These are phyloP conservation scores for Lecanosticta acicola DNA, from an alignment of 2,329 filamentous ascomycete genomes.

Conservation along the genomic window DNA sequence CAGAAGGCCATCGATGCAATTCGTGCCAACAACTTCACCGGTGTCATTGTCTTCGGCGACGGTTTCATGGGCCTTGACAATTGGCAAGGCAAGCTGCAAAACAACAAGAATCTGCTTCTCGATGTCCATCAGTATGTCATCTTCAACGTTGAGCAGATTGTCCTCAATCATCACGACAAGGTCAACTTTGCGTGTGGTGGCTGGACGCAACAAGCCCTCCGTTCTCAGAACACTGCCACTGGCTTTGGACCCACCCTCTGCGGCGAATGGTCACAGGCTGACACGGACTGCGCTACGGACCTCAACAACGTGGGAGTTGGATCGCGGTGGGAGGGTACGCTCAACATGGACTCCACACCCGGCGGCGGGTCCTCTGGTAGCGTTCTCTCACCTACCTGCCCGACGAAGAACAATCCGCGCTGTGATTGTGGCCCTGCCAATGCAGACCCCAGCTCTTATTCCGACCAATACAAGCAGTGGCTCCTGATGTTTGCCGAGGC, in stretches of 20 bases:
- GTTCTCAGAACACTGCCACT: conserved; percentile 64
- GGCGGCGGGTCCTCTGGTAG: conserved; percentile 54
- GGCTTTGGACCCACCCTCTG: conserved; percentile 92
- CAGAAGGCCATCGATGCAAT: conserved; percentile 65
- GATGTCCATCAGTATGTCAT: conserved; percentile 98
- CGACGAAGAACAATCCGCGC: conserved; percentile 52
- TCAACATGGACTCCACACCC: conserved; percentile 48
- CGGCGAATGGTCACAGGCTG: conserved; percentile 95
- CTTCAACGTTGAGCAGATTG: conserved; percentile 86
- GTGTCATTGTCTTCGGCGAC: conserved; percentile 80
- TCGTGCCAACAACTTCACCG: conserved; percentile 66
- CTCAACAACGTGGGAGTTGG: conserved; percentile 88
- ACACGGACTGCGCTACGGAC: conserved; percentile 84
- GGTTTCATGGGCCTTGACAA: conserved; percentile 87
- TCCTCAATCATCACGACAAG: conserved; percentile 74
- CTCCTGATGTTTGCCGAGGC: conserved; percentile 86
- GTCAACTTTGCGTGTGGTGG: conserved; percentile 79
- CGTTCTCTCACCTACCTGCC: conserved; percentile 69
- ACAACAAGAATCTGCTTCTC: conserved; percentile 69
- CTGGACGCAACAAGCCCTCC: conserved; percentile 73
- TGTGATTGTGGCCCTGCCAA: conserved; percentile 77
- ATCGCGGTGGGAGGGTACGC: conserved; percentile 86
- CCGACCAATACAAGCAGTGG: conserved; percentile 72
- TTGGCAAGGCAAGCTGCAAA: conserved; percentile 79
- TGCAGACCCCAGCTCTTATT: conserved; percentile 63